These are phyloP conservation scores for Globisporangium mamillatum DNA, from an alignment of 352 stramenopile species.

Conservation along the genomic window DNA sequence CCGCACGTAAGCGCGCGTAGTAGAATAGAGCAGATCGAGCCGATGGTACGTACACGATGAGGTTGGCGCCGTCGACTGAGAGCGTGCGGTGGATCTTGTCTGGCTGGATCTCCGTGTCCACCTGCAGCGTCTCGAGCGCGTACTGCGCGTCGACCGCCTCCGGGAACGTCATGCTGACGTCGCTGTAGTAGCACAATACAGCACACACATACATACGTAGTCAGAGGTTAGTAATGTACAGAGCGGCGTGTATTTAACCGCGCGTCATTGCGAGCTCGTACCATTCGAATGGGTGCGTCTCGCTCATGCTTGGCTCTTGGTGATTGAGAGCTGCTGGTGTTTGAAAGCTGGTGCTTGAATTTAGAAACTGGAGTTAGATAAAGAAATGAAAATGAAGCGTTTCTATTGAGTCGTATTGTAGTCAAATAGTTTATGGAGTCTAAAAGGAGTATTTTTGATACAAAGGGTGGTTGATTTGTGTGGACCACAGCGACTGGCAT, in stretches of 20 bases:
- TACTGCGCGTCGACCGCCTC: constrained; percentile 62
- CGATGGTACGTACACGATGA: constrained; percentile 60
- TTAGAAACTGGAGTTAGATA: not conserved
- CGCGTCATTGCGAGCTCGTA: constrained; percentile 21
- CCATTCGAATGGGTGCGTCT: constrained; percentile 79
- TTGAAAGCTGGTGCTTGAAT: not conserved
- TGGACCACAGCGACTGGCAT: not conserved
- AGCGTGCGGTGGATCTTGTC: constrained; percentile 83
- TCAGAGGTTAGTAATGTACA: not conserved
- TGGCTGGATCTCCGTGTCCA: constrained; percentile 85
- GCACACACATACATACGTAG: not conserved
- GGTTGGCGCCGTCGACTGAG: constrained; percentile 49
- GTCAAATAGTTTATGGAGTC: not conserved
- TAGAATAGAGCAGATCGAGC: not conserved
- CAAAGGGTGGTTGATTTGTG: not conserved
- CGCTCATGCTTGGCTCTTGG: constrained; percentile 29
- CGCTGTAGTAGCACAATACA: constrained; percentile 22
- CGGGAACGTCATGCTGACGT: constrained; percentile 66
- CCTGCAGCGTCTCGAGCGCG: constrained; percentile 76
- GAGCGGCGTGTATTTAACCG: not conserved
- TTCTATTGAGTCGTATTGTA: not conserved
- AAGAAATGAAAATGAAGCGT: not conserved
- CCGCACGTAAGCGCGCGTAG: constrained; percentile 9
- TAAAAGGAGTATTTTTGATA: not conserved
- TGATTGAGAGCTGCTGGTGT: not conserved